Percentiles rank a stretch among this genome's conserved stretches.
These are phyloP conservation scores for Thelonectria discophora DNA, from an alignment of 2,329 filamentous ascomycete genomes.

Conservation along the genomic window DNA sequence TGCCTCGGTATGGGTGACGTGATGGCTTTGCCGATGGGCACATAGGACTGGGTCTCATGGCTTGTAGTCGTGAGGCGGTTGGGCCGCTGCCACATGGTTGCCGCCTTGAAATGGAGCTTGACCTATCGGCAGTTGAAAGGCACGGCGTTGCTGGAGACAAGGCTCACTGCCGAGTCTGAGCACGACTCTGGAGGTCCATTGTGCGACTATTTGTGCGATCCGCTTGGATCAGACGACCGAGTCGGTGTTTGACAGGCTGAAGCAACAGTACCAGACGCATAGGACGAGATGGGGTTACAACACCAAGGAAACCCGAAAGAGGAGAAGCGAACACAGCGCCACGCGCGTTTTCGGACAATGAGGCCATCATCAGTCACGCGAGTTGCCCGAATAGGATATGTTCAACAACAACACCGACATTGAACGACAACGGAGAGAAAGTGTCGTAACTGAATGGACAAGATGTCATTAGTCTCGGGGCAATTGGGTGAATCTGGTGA, in stretches of 20 bases:
- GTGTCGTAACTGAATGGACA: slow-evolving; percentile 6
- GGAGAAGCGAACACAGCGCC: neutral
- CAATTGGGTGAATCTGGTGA: slow-evolving; percentile 8
- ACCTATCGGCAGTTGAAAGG: neutral
- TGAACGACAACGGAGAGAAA: neutral
- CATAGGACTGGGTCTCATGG: too few relatives aligned
- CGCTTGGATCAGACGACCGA: slow-evolving; percentile 14
- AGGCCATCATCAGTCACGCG: neutral
- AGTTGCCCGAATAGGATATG: neutral
- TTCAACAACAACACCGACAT: neutral
- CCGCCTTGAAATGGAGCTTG: neutral
- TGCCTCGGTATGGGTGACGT: too few relatives aligned
- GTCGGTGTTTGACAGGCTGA: slow-evolving; percentile 5
- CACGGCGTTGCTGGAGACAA: neutral
- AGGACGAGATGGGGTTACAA: neutral
- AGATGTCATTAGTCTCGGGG: neutral
- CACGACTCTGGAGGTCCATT: neutral
- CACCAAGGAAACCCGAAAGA: slow-evolving; percentile 16
- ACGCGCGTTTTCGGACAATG: neutral
- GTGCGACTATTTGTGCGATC: neutral
- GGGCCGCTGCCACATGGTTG: too few relatives aligned
- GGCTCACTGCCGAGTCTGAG: slow-evolving; percentile 1
- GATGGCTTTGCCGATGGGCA: too few relatives aligned
- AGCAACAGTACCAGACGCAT: slow-evolving; percentile 2
- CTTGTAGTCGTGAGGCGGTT: too few relatives aligned